A percentile compares a stretch with the other conserved stretches of the same genome.
Evolutionary conservation across 1,284 basidiomycete species (phyloP).

Genomic region (Sanguinoderma infundibulare): DNA sequence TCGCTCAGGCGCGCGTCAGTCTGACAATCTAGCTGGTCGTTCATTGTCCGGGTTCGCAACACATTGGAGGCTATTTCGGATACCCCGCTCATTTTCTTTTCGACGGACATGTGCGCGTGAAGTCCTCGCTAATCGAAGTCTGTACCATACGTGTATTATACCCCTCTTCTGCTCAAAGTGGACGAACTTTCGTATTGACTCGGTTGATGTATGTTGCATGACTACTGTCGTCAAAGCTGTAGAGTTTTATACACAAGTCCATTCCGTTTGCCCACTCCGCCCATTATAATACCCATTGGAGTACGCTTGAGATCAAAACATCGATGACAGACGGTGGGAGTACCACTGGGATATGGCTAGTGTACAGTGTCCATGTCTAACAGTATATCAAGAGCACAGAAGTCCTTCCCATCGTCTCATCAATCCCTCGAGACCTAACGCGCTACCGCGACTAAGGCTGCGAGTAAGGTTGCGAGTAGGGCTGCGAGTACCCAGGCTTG

Average conservation of each 20-base stretch:
- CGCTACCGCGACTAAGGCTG: not conserved
- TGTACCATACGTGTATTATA: not conserved
- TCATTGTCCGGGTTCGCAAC: not conserved
- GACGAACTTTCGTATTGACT: too few relatives aligned
- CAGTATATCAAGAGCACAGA: too few relatives aligned
- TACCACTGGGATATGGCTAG: too few relatives aligned
- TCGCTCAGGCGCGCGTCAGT: constrained; percentile 19
- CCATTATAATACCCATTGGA: too few relatives aligned
- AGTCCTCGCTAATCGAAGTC: not conserved
- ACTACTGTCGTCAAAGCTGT: too few relatives aligned
- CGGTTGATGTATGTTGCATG: too few relatives aligned
- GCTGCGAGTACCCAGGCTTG: not conserved
- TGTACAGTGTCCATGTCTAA: too few relatives aligned
- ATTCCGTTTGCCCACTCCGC: too few relatives aligned
- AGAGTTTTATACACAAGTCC: too few relatives aligned
- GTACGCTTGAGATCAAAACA: too few relatives aligned
- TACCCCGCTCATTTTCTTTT: not conserved
- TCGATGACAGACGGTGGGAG: too few relatives aligned
- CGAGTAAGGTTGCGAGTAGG: not conserved
- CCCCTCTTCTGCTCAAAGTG: not conserved
- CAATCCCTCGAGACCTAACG: not conserved
- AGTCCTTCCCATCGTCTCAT: too few relatives aligned
- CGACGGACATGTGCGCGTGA: not conserved
- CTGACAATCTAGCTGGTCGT: constrained; percentile 8
- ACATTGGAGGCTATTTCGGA: not conserved